phyloP scores from a whole-genome alignment of 352 stramenopile species.

The Pythium grandisporangium region DNA sequence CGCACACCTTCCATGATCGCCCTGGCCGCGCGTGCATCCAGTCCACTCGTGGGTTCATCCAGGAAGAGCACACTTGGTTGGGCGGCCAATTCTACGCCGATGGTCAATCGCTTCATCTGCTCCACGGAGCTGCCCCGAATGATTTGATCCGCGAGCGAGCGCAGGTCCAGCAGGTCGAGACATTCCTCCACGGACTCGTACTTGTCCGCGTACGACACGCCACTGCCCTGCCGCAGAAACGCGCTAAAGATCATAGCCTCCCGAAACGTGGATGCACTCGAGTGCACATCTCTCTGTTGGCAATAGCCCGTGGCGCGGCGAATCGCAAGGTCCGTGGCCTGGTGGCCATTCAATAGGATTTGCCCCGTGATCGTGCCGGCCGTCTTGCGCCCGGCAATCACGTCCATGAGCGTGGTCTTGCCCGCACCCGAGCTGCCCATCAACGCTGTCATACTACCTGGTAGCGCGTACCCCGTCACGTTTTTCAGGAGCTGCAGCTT shows the following conservation, averaged over 20 bases:
- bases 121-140: slow-evolving; percentile 28
- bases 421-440: slow-evolving; percentile 75
- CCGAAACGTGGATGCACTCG: slow-evolving; percentile 68
- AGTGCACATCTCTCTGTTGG: slow-evolving; percentile 77
- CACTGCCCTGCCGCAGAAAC: slow-evolving; percentile 35
- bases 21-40: slow-evolving; percentile 75
- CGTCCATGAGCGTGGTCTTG: slow-evolving; percentile 95
- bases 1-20: slow-evolving; percentile 76
- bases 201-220: slow-evolving; percentile 16
- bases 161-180: slow-evolving; percentile 23
- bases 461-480: slow-evolving; percentile 36
- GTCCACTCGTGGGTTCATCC: slow-evolving; percentile 68
- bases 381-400: slow-evolving; percentile 91
- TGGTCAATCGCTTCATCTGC: slow-evolving; percentile 45
- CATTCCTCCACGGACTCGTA: slow-evolving; percentile 29
- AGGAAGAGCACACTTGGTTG: slow-evolving; percentile 75
- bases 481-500: slow-evolving; percentile 45
- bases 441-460: slow-evolving; percentile 53
- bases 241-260: slow-evolving; percentile 84
- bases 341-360: slow-evolving; percentile 87
- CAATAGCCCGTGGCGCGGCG: slow-evolving; percentile 34
- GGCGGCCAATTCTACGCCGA: slow-evolving; percentile 61
- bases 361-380: slow-evolving; percentile 76
- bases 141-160: slow-evolving; percentile 23
- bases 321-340: slow-evolving; percentile 40